These are phyloP conservation scores for Metarhizium guizhouense DNA, from an alignment of 2,329 filamentous ascomycete genomes.

Conservation along the genomic window DNA sequence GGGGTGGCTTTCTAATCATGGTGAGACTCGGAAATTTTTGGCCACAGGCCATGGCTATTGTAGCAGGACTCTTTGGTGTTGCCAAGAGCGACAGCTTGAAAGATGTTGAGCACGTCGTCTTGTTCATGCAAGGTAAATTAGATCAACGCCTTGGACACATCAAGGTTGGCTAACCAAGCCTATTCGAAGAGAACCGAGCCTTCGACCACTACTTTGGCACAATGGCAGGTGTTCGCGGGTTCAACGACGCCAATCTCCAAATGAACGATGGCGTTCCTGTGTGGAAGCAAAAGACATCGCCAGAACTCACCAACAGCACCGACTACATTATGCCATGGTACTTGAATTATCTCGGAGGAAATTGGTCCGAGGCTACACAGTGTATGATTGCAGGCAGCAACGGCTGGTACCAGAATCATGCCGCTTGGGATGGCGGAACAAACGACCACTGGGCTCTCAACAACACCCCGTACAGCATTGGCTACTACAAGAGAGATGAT, in stretches of 20 bases:
- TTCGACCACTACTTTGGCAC: constrained; percentile 40
- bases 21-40: too few species aligned
- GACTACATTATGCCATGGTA: constrained; percentile 39
- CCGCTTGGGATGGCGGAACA: constrained; percentile 35
- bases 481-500: constrained; percentile 39
- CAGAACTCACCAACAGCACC: constrained; percentile 25
- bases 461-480: constrained; percentile 24
- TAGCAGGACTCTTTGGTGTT: too few species aligned
- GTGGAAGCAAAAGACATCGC: constrained; percentile 30
- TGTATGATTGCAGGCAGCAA: constrained; percentile 43
- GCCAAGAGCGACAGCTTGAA: constrained; percentile 9
- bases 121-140: constrained; percentile 36
- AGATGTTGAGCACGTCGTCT: constrained; percentile 47
- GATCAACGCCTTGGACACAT: too few species aligned
- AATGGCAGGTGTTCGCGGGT: constrained; percentile 45
- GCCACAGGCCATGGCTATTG: too few species aligned
- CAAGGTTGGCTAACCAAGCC: too few species aligned
- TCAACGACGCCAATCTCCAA: constrained; percentile 32
- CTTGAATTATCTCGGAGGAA: constrained; percentile 39
- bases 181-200: constrained; percentile 25
- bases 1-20: too few species aligned
- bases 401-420: constrained; percentile 41
- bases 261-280: constrained; percentile 29
- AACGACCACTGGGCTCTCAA: constrained; percentile 40
- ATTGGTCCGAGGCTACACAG: constrained; percentile 37